Evolutionary conservation across 805 yeast genomes (phyloP).

Genomic region (Candida multigemmis): DNA sequence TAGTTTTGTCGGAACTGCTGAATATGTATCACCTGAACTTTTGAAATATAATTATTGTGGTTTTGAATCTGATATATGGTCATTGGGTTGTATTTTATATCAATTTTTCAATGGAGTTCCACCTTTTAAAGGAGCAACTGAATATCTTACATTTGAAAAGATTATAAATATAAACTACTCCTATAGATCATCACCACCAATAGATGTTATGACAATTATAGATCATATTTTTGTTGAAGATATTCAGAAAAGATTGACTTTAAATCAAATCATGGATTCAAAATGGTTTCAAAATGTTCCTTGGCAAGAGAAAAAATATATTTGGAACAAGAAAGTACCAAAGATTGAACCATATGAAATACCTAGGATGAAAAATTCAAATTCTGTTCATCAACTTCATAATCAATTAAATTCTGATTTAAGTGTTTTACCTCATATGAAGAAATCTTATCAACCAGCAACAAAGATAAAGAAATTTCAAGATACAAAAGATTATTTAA

Average conservation of each 20-base stretch:
- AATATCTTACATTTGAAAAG: constrained; percentile 79
- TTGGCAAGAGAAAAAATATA: constrained; percentile 30
- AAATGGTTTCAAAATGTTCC: constrained; percentile 29
- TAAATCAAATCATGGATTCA: constrained; percentile 21
- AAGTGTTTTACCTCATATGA: constrained; percentile 20
- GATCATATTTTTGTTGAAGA: constrained; percentile 24
- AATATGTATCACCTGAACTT: constrained; percentile 90
- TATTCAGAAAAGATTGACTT: constrained; percentile 19
- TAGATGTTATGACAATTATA: constrained; percentile 17
- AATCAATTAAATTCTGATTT: constrained; percentile 25
- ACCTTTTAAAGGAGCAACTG: constrained; percentile 83
- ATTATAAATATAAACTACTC: constrained; percentile 70
- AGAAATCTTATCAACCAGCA: constrained; percentile 23
- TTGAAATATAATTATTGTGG: constrained; percentile 73
- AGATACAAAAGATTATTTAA: too few relatives aligned
- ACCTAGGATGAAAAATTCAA: constrained; percentile 26
- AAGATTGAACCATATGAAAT: constrained; percentile 20
- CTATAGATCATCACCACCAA: constrained; percentile 26
- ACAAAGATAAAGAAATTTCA: constrained; percentile 19
- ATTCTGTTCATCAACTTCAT: constrained; percentile 29
- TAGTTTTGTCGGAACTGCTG: constrained; percentile 86
- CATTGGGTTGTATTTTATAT: constrained; percentile 79
- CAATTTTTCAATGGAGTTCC: constrained; percentile 81
- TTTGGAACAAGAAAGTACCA: constrained; percentile 29
- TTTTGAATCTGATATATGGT: constrained; percentile 86